Conservation (phyloP, 1,139 yeast genomes). For the Blastobotrys indianensis region DNA sequence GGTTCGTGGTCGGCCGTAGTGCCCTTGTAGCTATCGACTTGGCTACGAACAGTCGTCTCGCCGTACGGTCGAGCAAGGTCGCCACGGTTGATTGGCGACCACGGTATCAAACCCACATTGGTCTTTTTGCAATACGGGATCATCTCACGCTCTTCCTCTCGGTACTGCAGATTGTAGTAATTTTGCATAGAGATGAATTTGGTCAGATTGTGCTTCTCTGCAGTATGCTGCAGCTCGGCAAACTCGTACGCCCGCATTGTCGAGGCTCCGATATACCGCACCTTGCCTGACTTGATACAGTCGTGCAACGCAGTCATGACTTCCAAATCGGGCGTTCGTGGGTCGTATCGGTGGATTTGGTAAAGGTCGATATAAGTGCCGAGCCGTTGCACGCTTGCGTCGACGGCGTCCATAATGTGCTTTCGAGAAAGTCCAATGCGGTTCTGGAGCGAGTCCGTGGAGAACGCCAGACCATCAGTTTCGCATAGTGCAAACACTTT, state of each 20-base stretch:
- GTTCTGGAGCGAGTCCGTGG: constrained; percentile 35
- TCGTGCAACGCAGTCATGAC: constrained; percentile 50
- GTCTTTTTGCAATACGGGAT: constrained; percentile 46
- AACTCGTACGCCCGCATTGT: constrained; percentile 43
- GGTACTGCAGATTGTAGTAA: constrained; percentile 46
- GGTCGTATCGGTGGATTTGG: constrained; percentile 58
- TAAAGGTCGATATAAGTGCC: constrained; percentile 71
- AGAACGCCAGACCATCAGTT: constrained; percentile 46
- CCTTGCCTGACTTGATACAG: constrained; percentile 42
- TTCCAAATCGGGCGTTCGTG: constrained; percentile 41
- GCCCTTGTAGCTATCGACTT: not conserved
- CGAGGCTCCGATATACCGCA: constrained; percentile 56
- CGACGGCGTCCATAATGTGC: constrained; percentile 47
- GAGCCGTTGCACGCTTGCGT: constrained; percentile 48
- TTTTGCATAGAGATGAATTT: constrained; percentile 57
- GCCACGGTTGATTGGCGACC: constrained; percentile 48
- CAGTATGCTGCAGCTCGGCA: constrained; percentile 45
- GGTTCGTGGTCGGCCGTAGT: not conserved
- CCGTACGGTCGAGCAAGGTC: constrained; percentile 39
- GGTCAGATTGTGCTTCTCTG: constrained; percentile 48
- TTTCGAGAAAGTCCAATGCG: constrained; percentile 42
- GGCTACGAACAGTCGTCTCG: not conserved
- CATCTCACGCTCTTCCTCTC: constrained; percentile 59
- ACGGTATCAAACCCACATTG: constrained; percentile 47
- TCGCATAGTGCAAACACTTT: constrained; percentile 34